Conservation (phyloP, 2,329 filamentous ascomycete genomes). For the Colletotrichum orchidophilum region DNA sequence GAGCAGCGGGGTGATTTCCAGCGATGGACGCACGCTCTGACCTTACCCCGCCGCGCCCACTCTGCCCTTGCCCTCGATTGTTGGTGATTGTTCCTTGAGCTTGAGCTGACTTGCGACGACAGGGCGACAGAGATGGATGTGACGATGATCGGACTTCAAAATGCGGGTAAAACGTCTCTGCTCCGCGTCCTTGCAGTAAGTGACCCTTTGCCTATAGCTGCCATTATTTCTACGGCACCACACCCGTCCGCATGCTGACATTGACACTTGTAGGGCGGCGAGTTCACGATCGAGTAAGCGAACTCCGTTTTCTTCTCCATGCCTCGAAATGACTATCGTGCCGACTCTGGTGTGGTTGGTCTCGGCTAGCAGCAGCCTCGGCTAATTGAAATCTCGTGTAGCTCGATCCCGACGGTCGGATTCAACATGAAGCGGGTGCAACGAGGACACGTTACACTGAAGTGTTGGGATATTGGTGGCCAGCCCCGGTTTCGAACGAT, state of each 20-base stretch:
- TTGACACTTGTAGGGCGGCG: conserved; percentile 76
- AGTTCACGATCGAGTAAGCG: conserved; percentile 98
- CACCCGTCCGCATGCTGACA: conserved; percentile 46
- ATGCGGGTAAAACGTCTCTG: conserved; percentile 96
- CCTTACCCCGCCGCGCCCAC: conserved; percentile 24
- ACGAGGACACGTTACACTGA: conserved; percentile 96
- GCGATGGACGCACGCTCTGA: conserved; percentile 21
- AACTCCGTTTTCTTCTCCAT: conserved; percentile 27
- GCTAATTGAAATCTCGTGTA: conserved; percentile 55
- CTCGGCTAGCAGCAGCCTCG: conserved; percentile 21
- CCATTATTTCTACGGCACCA: conserved; percentile 1
- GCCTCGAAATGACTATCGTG: neutral
- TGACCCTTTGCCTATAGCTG: conserved; percentile 37
- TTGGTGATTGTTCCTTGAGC: conserved; percentile 4
- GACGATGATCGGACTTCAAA: conserved; percentile 98
- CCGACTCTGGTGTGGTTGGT: conserved; percentile 1
- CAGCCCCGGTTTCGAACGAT: conserved; percentile 97
- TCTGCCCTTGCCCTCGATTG: conserved; percentile 14
- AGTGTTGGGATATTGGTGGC: conserved; percentile 98
- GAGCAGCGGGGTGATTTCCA: conserved; percentile 18
- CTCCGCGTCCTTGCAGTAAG: conserved; percentile 94
- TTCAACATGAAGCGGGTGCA: conserved; percentile 99
- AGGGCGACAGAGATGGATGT: conserved; percentile 99
- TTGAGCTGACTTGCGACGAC: conserved; percentile 36
- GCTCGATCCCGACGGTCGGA: conserved; percentile 96